Conservation (phyloP, 768 basidiomycete species). For the Heimioporus sp. region DNA sequence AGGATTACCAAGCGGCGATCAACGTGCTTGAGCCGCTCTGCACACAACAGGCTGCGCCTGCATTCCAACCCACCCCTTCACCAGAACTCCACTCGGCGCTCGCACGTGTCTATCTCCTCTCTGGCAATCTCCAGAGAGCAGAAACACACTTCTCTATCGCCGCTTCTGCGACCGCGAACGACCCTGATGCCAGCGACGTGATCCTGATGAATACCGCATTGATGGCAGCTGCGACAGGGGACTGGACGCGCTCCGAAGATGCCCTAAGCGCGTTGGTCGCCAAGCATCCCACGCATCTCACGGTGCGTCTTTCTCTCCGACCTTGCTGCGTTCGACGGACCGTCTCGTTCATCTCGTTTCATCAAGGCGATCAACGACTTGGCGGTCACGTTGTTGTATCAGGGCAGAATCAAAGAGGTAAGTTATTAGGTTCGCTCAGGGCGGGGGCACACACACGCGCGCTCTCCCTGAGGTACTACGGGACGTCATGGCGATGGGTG, state of each 20-base stretch:
- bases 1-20: constrained; percentile 73
- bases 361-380: constrained; percentile 69
- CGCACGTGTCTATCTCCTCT: constrained; percentile 72
- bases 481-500: neutral
- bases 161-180: constrained; percentile 44
- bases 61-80: constrained; percentile 30
- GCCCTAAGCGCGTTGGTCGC: constrained; percentile 44
- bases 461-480: no score
- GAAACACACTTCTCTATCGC: constrained; percentile 48
- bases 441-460: no score
- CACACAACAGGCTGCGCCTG: constrained; percentile 28
- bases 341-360: no score
- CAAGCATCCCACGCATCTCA: constrained; percentile 58
- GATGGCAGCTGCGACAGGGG: constrained; percentile 64
- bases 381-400: constrained; percentile 65
- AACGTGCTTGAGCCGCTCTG: constrained; percentile 69
- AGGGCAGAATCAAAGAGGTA: constrained; percentile 74
- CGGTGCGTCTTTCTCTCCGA: no score
- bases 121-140: constrained; percentile 62
- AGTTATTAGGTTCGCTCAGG: no score
- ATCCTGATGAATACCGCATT: constrained; percentile 67
- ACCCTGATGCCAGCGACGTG: constrained; percentile 39
- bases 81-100: constrained; percentile 66
- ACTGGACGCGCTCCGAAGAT: constrained; percentile 57
- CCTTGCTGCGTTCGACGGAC: no score